Evolutionary conservation across 192 early-diverging fungal species (phyloP), one percentile per base, ranked within the genome.

Genomic region (Podochytrium sp.): DNA sequence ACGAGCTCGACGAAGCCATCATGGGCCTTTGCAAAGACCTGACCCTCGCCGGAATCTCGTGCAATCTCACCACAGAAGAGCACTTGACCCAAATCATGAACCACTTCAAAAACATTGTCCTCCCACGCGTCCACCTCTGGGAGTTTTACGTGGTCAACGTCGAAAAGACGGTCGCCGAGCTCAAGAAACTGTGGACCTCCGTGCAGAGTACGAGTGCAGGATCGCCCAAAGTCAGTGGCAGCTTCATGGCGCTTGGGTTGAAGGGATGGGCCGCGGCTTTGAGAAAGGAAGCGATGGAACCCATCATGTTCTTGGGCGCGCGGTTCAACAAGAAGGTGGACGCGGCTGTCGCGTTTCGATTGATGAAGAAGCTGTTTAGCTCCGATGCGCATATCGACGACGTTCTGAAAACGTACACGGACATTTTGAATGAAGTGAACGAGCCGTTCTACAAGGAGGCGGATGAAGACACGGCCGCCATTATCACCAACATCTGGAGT

Each of bases 1-100:
- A 89, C 79, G 96, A 98, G 66, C 77, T 99, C 37, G 97, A 99
- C 75, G 92, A 88, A n/a, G 91, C 93, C 2, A 81, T 99, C 7
- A 56, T 94, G 30, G 56, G 83, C 35, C 92, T 94, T 39, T 93
- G 91, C 7, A 81, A 75, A 23, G 76, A 88, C 30, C 65, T 96
- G 40, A 77, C 78, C 10, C 29, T 35, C 25, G 65, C 75, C 0
- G 42, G 39, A 43, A 59, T 83, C 34, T 76, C 81, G 16, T 58
- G 30, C 3, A 37, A 65, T 37, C 40, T 98, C 25, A 76, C 86
- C 6, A 87, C 87, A 0, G 90, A 88, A 25, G 76, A 84, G 3
- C 90, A 95, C 29, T 81, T 97, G 38, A 79, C 91, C 34, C 34
- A 71, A 1, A 80, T 93, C 57, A 85, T 98, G 79, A 76, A 82